Evolutionary conservation across 495 filamentous ascomycete species (phyloP), one percentile per base, ranked within the genome.

Genomic region (Penicillium silybi): DNA sequence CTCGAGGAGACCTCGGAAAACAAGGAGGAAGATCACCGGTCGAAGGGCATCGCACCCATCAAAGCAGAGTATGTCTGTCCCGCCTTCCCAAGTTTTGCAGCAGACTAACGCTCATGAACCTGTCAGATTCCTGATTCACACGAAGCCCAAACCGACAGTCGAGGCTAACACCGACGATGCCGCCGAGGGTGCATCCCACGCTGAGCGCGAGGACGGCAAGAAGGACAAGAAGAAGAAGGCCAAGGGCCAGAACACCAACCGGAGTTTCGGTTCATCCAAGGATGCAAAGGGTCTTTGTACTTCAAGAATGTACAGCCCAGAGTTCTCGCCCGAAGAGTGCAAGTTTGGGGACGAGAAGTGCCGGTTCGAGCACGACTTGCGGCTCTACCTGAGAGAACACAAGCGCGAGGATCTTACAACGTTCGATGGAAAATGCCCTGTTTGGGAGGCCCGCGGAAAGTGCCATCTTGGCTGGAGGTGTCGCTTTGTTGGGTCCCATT

Each of bases 391-490:
- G 56, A 83, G 82, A 42, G 85, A 92, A 22, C 86, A 89, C 48
- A 92, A 91, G 55, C 80, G 89, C 26, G 80, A 80, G 44, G 89
- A 97, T 57, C 76, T 97, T 9, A 75, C 75, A 0, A 88, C 86
- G 0, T 84, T 95, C 53, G 73, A 72, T 46, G 86, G 89, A 0
- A 67, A 85, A 19, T 98, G 93, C 63, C 91, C 92, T 0, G 78
- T 92, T 13, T 96, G 79, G 71, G 85, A 90, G 57, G 78, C 73
- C 8, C 76, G 80, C 22, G 95, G 93, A 27, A 81, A 74, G 56
- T 98, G 93, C 59, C 69, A 73, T 45, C 79, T 84, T 15, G 93
- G 93, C 2, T 98, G 92, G 91, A 95, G 87, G 61, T 98, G 93
- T 65, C 88, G 92, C 11, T 90, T 95, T 61, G 85, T 88, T 15